Conservation (phyloP, 2,329 filamentous ascomycete species). For the Trichophyton rubrum region DNA sequence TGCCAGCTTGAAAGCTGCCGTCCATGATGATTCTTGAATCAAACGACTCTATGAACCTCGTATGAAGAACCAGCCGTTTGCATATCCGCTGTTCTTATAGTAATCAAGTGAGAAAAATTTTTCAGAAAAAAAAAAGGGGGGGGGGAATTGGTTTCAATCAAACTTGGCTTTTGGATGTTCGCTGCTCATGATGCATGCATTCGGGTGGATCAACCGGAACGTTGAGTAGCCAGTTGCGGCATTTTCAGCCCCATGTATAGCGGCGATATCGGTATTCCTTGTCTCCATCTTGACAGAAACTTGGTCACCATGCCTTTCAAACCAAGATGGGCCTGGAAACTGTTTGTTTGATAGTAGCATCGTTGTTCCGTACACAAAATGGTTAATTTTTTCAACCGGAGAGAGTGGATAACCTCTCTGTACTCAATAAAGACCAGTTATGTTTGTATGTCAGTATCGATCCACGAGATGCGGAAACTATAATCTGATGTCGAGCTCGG, state of each 20-base stretch:
- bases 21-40: too few relatives aligned
- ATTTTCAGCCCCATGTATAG: neutral
- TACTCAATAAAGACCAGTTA: neutral
- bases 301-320: neutral
- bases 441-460: neutral
- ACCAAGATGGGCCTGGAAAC: neutral
- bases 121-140: too few relatives aligned
- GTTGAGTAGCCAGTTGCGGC: neutral
- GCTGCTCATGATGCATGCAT: neutral
- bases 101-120: too few relatives aligned
- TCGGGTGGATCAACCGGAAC: neutral
- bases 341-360: neutral
- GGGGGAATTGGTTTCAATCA: too few relatives aligned
- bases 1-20: too few relatives aligned
- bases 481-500: neutral
- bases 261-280: neutral
- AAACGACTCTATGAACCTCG: too few relatives aligned
- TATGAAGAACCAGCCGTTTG: too few relatives aligned
- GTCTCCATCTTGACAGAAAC: neutral
- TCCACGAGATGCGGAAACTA: neutral
- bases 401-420: too few relatives aligned
- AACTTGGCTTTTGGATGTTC: too few relatives aligned
- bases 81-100: too few relatives aligned
- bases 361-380: neutral
- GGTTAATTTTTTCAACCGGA: too few relatives aligned